Base-by-base conservation (phyloP, 805 yeast species). In the Cyberlindnera maritima region DNA sequence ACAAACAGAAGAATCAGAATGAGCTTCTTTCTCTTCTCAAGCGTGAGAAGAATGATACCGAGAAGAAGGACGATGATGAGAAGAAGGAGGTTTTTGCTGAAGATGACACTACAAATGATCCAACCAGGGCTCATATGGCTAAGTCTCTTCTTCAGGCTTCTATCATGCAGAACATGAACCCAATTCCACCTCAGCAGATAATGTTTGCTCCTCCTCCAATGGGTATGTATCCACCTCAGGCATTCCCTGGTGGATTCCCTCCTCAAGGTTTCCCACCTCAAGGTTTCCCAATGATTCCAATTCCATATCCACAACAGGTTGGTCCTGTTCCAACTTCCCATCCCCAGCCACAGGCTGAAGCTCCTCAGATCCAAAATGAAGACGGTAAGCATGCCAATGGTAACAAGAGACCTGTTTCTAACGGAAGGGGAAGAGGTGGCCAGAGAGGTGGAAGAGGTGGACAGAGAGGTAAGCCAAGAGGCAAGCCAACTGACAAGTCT, bases 1-100 rank as follows among this genome's bases (percentile, higher is more conserved):
- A 55, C 60, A 61, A 29, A 61, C 39, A 71, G 6, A 66, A 55
- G 60, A 61, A 29, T 62, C 39, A 71, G 6, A 70, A 71, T 43
- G 81, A 76, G 40, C 62, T 79, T 23, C 61, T 78, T 47, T 65
- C 70, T 9, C 60, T 73, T 45, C 68, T 79, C 49, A 75, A 76
- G 54, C 67, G 67, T 23, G 50, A 51, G n/a, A 50, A 48, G 36
- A 36, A 36, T 6, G 45, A 25, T 8, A 20, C 12, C 12, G 25
- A 36, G 18, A n/a, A 41, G 50, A 71, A 75, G 53, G 62, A 64
- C 2, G 65, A 66, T 23, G 47, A 66, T 23, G 47, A 54, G 18
- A 15, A 28, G 12, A 40, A 38, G 17, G 14, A 23, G 21, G 49
- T 6, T 4, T 4, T 12, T 5, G 32, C 12, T 23, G 23, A 14